Base-by-base conservation (phyloP, 371 early-diverging fungal genomes). In the Mucor sp. region DNA sequence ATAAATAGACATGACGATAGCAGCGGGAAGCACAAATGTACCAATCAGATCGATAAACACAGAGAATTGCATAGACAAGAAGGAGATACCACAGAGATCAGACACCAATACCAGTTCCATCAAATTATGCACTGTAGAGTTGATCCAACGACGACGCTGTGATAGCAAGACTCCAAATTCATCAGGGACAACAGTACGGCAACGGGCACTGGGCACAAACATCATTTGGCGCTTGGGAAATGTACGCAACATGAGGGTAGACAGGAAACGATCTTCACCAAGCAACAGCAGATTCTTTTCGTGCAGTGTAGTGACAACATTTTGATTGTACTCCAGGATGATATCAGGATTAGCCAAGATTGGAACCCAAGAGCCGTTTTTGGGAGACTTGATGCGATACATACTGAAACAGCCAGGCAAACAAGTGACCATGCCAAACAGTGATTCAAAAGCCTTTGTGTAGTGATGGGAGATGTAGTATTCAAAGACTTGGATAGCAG, bases 351-450 rank as follows among this genome's bases (percentile, higher is more conserved):
- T 94, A 30, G 94, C 92, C 27, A 98, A 84, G 35, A 98, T 82
- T 2, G 97, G 97, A 5, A 93, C 90, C 82, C 82, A 88, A 15
- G 83, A 79, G n/a, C 95, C 95, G 58, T 92, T 79, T 69, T 91
- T 89, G 66, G 88, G 90, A 0, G 90, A 82, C 71, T 92, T 91
- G 65, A 96, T 89, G 55, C 94, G 85, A 75, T 93, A 96, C 93
- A 94, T 93, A 75, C 90, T 93, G 83, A 96, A 94, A 72, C 96
- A 99, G 25, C 99, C 99, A 6, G 99, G 99, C 53, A 99, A 81
- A 84, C 99, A 99, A 3, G 99, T 97, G 25, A 99, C 98, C 71
- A 95, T 95, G 65, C 99, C 99, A 86, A 97, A 99, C 17, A 96
- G 85, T 32, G 91, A 90, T 77, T 99, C 99, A 76, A 97, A 99